These are phyloP conservation scores for Pichia nanzhaoensis DNA, from an alignment of 805 yeast genomes.

Conservation along the genomic window DNA sequence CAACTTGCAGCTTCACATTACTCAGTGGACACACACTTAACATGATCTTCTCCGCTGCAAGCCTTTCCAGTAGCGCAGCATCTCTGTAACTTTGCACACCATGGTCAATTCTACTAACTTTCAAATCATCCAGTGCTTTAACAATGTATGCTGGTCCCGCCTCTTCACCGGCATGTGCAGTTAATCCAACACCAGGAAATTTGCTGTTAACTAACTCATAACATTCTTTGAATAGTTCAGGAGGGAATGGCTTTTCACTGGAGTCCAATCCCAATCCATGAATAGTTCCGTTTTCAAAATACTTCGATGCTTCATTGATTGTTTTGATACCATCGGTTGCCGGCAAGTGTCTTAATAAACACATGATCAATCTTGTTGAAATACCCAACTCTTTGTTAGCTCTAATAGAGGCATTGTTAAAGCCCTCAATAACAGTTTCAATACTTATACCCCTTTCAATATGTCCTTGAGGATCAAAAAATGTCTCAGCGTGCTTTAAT, in stretches of 20 bases:
- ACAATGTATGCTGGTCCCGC: constrained; percentile 67
- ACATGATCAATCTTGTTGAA: constrained; percentile 70
- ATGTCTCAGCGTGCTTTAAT: constrained; percentile 63
- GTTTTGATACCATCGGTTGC: constrained; percentile 51
- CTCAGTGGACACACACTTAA: constrained; percentile 74
- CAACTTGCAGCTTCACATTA: constrained; percentile 70
- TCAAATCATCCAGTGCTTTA: constrained; percentile 50
- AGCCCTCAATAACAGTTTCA: constrained; percentile 57
- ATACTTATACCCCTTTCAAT: constrained; percentile 57
- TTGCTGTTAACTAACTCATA: constrained; percentile 42
- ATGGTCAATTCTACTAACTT: constrained; percentile 71
- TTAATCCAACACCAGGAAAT: constrained; percentile 51
- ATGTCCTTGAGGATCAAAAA: constrained; percentile 84
- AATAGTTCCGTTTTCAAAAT: constrained; percentile 50
- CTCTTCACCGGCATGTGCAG: constrained; percentile 90
- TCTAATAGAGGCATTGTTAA: constrained; percentile 57
- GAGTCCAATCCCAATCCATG: constrained; percentile 82
- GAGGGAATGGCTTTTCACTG: constrained; percentile 72
- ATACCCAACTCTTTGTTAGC: constrained; percentile 57
- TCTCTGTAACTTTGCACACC: constrained; percentile 63
- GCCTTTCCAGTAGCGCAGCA: constrained; percentile 44
- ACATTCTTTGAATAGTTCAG: constrained; percentile 59
- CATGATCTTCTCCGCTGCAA: constrained; percentile 50
- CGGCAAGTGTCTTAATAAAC: constrained; percentile 71
- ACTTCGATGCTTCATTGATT: constrained; percentile 45